A percentile compares a stretch with the other conserved stretches of the same genome.
Conservation (phyloP, 106 monocot genomes). For the Dactylorhiza incarnata region DNA sequence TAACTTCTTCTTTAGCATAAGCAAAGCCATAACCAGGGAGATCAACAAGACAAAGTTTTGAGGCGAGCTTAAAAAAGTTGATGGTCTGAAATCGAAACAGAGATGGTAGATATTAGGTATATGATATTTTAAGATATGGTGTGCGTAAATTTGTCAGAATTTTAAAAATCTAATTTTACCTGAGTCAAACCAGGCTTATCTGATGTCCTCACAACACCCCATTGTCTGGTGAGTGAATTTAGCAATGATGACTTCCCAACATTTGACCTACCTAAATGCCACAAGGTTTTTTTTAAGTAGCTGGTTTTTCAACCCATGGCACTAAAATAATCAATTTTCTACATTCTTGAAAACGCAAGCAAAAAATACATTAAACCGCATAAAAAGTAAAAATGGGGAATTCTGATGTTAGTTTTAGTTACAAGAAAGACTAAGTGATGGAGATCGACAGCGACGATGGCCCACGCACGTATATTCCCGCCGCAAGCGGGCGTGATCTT, state of each 20-base stretch:
- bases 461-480: too few species aligned
- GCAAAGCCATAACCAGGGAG: conserved; percentile 99
- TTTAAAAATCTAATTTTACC: conserved; percentile 26
- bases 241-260: conserved; percentile 95
- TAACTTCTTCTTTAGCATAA: conserved; percentile 96
- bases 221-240: conserved; percentile 95
- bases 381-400: background rate
- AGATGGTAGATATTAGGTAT: conserved; percentile 16
- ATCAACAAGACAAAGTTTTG: conserved; percentile 91
- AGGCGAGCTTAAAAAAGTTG: conserved; percentile 88
- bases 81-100: conserved; percentile 51
- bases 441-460: too few species aligned
- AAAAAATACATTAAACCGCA: background rate
- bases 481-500: too few species aligned
- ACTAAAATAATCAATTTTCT: background rate
- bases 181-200: conserved; percentile 97
- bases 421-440: background rate
- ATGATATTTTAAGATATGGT: background rate
- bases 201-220: conserved; percentile 91
- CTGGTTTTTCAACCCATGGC: background rate
- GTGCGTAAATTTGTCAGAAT: background rate
- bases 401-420: background rate
- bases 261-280: conserved; percentile 78
- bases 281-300: conserved; percentile 2
- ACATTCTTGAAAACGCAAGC: background rate